Conservation (phyloP, 352 stramenopile species). For the Paralagenidium karlingii region DNA sequence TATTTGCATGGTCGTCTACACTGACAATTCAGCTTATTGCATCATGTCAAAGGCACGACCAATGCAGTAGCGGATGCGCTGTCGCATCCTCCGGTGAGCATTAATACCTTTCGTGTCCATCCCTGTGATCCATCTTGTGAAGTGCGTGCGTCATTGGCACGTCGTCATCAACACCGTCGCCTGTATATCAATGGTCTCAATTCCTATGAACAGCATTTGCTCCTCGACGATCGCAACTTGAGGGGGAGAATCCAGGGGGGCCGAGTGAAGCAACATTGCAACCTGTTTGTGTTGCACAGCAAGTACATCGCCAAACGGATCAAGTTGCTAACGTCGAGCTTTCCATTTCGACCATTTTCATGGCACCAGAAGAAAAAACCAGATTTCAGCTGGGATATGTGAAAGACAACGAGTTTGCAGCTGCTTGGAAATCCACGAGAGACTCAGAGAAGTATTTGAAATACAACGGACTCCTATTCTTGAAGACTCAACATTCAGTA, state of each 20-base stretch:
- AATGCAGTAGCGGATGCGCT: constrained; percentile 4
- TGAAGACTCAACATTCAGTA: not conserved
- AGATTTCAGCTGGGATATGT: not conserved
- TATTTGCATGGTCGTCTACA: constrained; percentile 9
- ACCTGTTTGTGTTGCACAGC: no score
- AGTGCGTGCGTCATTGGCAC: not conserved
- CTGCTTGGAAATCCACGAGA: not conserved
- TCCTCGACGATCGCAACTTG: not conserved
- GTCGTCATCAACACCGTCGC: not conserved
- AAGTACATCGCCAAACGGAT: no score
- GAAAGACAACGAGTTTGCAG: not conserved
- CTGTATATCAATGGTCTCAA: no score
- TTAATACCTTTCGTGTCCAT: not conserved
- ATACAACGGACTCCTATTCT: not conserved
- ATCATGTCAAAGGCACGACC: not conserved
- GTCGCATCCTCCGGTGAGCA: not conserved
- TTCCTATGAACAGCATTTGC: no score
- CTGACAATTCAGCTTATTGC: constrained; percentile 5
- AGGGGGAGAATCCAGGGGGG: not conserved
- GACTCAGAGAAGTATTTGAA: not conserved
- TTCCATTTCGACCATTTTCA: not conserved
- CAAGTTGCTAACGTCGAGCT: constrained; percentile 1
- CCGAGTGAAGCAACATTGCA: no score
- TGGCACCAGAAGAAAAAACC: not conserved
- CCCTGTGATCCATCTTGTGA: not conserved